These are phyloP conservation scores for Ensete glaucum DNA, from an alignment of 176 grass and related monocot species.

Conservation along the genomic window DNA sequence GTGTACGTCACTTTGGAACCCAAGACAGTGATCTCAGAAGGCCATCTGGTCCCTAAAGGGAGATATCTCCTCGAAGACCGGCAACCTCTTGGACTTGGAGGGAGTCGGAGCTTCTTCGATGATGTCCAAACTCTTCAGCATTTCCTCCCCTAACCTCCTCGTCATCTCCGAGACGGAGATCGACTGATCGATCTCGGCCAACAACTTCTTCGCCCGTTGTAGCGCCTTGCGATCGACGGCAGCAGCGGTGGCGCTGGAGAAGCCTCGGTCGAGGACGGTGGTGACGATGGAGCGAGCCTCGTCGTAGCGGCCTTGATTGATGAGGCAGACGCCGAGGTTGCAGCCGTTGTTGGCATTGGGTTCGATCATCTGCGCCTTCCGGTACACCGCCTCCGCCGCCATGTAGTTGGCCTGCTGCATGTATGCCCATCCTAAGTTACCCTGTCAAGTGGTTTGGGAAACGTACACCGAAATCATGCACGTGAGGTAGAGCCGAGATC, in stretches of 20 bases:
- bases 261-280: background rate
- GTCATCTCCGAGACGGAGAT: background rate
- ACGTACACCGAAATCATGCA: no score
- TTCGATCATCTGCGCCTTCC: background rate
- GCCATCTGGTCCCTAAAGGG: conserved; percentile 1
- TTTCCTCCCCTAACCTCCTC: background rate
- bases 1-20: no score
- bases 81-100: conserved; percentile 4
- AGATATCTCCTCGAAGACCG: conserved; percentile 9
- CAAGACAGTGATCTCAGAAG: background rate
- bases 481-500: no score
- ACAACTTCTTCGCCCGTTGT: background rate
- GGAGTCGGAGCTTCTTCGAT: background rate
- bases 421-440: conserved; percentile 3
- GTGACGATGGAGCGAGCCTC: background rate
- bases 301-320: conserved; percentile 7
- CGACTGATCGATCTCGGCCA: background rate
- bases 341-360: conserved; percentile 3
- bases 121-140: background rate
- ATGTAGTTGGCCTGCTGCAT: conserved; percentile 3
- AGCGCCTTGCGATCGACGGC: background rate
- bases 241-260: background rate
- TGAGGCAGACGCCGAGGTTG: conserved; percentile 6
- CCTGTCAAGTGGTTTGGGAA: background rate
- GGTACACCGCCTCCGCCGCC: background rate